These are phyloP conservation scores for Aspergillus nidulans DNA, from an alignment of 495 filamentous ascomycete species.

Conservation along the genomic window DNA sequence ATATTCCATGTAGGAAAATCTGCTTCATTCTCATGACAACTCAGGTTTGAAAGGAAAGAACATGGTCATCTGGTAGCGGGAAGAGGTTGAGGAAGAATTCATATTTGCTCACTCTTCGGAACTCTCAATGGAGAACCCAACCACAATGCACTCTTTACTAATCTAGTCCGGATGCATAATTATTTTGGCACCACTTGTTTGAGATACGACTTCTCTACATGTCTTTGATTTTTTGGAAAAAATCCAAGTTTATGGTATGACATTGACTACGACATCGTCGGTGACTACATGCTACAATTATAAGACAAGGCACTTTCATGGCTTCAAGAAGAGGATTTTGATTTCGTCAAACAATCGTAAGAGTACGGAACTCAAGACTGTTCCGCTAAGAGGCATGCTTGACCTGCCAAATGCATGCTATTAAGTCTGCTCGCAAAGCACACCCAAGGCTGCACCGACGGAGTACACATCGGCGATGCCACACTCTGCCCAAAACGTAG, in stretches of 20 bases:
- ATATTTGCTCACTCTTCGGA: not conserved
- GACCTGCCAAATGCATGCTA: slow-evolving; percentile 40
- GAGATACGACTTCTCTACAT: no score
- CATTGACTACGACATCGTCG: no score
- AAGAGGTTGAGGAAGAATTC: not conserved
- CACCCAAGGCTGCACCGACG: slow-evolving; percentile 35
- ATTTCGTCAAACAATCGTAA: slow-evolving; percentile 48
- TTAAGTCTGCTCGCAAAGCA: slow-evolving; percentile 34
- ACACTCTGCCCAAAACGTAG: slow-evolving; percentile 28
- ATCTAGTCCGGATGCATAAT: not conserved
- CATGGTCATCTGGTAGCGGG: not conserved
- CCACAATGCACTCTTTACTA: not conserved
- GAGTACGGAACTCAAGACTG: slow-evolving; percentile 37
- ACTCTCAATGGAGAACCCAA: not conserved
- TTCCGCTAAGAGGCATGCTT: slow-evolving; percentile 32
- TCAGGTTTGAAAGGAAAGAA: not conserved
- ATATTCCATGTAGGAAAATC: slow-evolving; percentile 48
- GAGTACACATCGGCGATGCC: slow-evolving; percentile 22
- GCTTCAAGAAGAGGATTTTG: slow-evolving; percentile 24
- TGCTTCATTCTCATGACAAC: slow-evolving; percentile 30
- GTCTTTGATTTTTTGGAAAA: no score
- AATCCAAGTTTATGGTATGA: no score
- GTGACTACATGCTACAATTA: not conserved
- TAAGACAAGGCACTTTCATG: not conserved
- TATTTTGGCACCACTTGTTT: not conserved